Base-by-base conservation (phyloP, 352 stramenopile species). In the Globisporangium iwayamae region DNA sequence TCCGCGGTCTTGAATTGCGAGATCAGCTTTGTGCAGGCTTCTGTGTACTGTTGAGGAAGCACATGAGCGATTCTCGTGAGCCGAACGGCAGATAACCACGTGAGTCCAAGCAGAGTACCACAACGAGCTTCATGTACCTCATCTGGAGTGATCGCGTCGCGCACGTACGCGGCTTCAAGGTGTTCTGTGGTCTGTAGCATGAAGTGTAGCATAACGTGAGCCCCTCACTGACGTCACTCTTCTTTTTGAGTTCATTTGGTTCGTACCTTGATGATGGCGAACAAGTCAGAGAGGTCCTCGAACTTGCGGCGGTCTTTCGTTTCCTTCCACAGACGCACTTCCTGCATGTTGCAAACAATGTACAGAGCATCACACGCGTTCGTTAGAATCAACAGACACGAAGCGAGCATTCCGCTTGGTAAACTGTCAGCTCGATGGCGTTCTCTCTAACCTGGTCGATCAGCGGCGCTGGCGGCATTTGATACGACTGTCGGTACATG, bases 1-100 rank as follows among this genome's bases (percentile, higher is more conserved):
- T 99, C 96, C 7, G 96, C 95, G 18, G 97, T 96, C 72, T 98
- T 97, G 85, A 98, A 99, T 81, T 99, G 97, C 20, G 92, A 98
- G 66, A 99, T 98, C 8, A 99, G 80, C 73, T 98, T 98, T 47
- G 93, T 98, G 72, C 97, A 99, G 60, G 96, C 89, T 53, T 95
- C 85, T 13, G 90, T 98, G 78, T 99, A 99, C 85, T 98, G 54
- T 34, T 32, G 7, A 9, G 20, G 22, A n/a, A 50, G 2, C 20
- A 45, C 5, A 48, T 10, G 6, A 34, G 48, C 1, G 10, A 16
- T 41, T 41, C 36, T 14, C 11, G 36, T 41, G 36, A 41, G 36
- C 36, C 22, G 22, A 25, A 25, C 22, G 22, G 22, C 22, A 25
- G 22, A 25, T 25, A 25, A 25, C 22, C 22, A 25, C 22, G 22